Base-by-base conservation (phyloP, 2,329 filamentous ascomycete species). In the Penicillium olsonii region DNA sequence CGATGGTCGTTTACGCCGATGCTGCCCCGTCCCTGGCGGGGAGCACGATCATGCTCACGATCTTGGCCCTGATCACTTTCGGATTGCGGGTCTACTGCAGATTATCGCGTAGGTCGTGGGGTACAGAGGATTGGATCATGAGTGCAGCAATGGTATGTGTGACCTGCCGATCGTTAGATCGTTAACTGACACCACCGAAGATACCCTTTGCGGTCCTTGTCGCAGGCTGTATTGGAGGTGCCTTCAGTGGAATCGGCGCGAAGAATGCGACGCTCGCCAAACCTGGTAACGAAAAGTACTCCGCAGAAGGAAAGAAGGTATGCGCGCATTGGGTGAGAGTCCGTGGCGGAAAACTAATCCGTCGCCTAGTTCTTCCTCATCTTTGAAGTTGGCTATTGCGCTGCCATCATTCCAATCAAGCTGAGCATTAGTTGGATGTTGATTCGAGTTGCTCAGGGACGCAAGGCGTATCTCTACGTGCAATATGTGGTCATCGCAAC, bases 351-450 rank as follows among this genome's bases (percentile, higher is more conserved):
- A 18, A 5, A 35, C 33, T 35, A 12, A 35, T 35, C 15, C 9
- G 5, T 18, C 33, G n/a, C 2, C 15, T 18, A 60, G 57, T 61
- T 57, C 47, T 63, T 61, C 42, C 50, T 63, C 5, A 56, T 62
- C n/a, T 63, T 63, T 37, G 59, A 63, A 52, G 56, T 62, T 17
- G 60, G 60, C 18, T 63, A 63, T n/a, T 59, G 58, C 20, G 34
- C 57, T 24, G 58, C 59, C 15, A 63, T 63, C 18, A 62, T 63
- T 20, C 59, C 58, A 2, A 62, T 62, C 19, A 63, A 63, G 38
- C 53, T 63, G 34, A 63, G 61, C 31, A 63, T 63, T 45, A 59
- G 59, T 40, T 61, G 54, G 57, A 60, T 61, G 57, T 42, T 63
- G 48, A 51, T 63, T 22, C 58, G 61, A 15, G 55, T 63, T 11